Evolutionary conservation across 1,139 yeast species (phyloP), one percentile per base, ranked within the genome.

Genomic region (Pichia sp.): DNA sequence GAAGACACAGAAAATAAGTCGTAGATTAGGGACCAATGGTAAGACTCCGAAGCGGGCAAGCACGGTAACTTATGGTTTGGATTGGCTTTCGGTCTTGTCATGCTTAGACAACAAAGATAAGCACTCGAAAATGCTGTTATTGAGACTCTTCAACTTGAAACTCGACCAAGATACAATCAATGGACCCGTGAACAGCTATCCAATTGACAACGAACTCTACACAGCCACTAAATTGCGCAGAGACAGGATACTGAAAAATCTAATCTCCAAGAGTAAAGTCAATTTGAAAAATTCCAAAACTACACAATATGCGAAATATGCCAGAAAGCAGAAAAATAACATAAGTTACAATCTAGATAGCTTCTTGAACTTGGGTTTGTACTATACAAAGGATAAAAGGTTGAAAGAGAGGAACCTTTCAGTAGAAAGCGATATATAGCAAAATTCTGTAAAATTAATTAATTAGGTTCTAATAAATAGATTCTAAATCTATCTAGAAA

Each of bases 11-110:
- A 33, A 12, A 9, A 44, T 43, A 8, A 36, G 33, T 10, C 20
- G 49, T 9, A 50, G 29, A 17, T n/a, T 38, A 17, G 43, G 36
- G 8, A 29, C 30, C 3, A 4, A 31, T 31, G 12, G 9, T 29
- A n/a, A 17, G n/a, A 8, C 20, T 2, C 8, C 27, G 30, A 16
- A 29, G 17, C 36, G 29, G n/a, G 33, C 31, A 17, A 40, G 36
- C 24, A 29, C 41, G 14, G 53, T 53, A 3, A 33, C 24, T 8
- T 51, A 49, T 30, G 57, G 55, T 1, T 17, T 56, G 4, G 52
- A 56, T 45, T 56, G 59, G 59, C 36, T 56, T 7, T 41, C 44
- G 27, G 57, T 56, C 5, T 38, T 50, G 6, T 44, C 57, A 3
- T 47, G 49, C 4, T 27, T 56, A 4, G 54, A 46, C 29, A 20